These are phyloP conservation scores for Emergomyces pasteurianus DNA, from an alignment of 2,329 filamentous ascomycete species.

Conservation along the genomic window DNA sequence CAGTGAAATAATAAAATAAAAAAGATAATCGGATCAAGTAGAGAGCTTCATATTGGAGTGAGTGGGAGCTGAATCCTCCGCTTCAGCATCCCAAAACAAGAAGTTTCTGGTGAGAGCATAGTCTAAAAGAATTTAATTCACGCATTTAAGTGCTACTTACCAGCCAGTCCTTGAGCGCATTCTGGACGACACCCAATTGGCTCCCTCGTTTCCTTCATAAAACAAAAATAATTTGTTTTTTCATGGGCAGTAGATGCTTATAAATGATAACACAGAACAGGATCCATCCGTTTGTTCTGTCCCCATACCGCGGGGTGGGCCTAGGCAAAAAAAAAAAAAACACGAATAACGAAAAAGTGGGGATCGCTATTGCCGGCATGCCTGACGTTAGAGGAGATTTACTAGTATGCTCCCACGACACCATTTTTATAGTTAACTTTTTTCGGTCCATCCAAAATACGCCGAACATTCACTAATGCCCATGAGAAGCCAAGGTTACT, in stretches of 20 bases:
- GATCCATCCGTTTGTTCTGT: background rate
- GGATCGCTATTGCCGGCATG: background rate
- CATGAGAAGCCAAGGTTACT: too few relatives aligned
- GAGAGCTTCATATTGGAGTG: background rate
- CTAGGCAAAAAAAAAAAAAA: background rate
- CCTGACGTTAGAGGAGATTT: too few relatives aligned
- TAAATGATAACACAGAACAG: background rate
- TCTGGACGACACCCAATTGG: background rate
- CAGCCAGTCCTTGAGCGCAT: constrained; percentile 36
- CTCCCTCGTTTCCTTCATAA: background rate
- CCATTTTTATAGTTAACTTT: background rate
- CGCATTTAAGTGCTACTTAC: constrained; percentile 19
- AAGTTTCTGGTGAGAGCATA: background rate
- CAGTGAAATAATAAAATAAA: background rate
- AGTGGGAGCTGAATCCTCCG: too few relatives aligned
- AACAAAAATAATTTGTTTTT: background rate
- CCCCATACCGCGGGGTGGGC: background rate
- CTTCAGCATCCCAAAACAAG: background rate
- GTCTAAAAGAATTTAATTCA: background rate
- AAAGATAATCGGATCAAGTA: background rate
- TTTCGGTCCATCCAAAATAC: background rate
- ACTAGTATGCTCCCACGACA: too few relatives aligned
- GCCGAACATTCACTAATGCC: background rate
- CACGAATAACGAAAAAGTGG: background rate
- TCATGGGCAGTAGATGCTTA: background rate